Percentiles rank a stretch among this genome's conserved stretches.
phyloP scores from a whole-genome alignment of 768 basidiomycete species.

The Collybia sordida region DNA sequence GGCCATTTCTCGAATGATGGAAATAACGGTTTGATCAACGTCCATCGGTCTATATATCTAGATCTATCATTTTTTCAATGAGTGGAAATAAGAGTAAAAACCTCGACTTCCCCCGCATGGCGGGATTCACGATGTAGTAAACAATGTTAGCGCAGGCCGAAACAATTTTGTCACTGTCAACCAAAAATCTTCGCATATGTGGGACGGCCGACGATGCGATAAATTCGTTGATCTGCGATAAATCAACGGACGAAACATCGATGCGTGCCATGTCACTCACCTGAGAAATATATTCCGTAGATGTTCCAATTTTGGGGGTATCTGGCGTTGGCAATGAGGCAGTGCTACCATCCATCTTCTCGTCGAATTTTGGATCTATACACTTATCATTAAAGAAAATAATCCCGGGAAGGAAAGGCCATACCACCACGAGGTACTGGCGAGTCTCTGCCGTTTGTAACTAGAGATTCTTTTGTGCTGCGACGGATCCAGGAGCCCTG shows the following conservation, averaged over 20 bases:
- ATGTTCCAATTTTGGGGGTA: slow-evolving; percentile 30
- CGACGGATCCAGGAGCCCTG: slow-evolving; percentile 80
- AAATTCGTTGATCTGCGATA: slow-evolving; percentile 63
- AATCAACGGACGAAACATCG: neutral
- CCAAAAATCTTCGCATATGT: slow-evolving; percentile 71
- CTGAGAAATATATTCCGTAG: slow-evolving; percentile 46
- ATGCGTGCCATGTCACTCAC: slow-evolving; percentile 24
- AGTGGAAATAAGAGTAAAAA: slow-evolving; percentile 27
- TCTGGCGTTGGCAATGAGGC: slow-evolving; percentile 32
- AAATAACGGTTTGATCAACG: slow-evolving; percentile 63
- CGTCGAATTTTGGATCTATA: slow-evolving; percentile 51
- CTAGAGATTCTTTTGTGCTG: slow-evolving; percentile 57
- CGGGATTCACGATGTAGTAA: slow-evolving; percentile 80
- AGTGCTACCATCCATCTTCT: slow-evolving; percentile 53
- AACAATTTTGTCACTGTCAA: slow-evolving; percentile 82
- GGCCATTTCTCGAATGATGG: slow-evolving; percentile 77
- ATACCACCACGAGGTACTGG: slow-evolving; percentile 57
- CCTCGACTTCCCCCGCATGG: slow-evolving; percentile 77
- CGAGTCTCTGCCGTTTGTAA: slow-evolving; percentile 70
- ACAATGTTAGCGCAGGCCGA: slow-evolving; percentile 81
- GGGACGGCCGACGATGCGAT: slow-evolving; percentile 71
- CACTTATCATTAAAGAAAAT: neutral
- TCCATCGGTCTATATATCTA: slow-evolving; percentile 66
- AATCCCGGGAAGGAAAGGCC: slow-evolving; percentile 7
- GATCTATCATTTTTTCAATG: neutral